Conservation (phyloP, 768 basidiomycete genomes). For the Botryobasidium botryosum region DNA sequence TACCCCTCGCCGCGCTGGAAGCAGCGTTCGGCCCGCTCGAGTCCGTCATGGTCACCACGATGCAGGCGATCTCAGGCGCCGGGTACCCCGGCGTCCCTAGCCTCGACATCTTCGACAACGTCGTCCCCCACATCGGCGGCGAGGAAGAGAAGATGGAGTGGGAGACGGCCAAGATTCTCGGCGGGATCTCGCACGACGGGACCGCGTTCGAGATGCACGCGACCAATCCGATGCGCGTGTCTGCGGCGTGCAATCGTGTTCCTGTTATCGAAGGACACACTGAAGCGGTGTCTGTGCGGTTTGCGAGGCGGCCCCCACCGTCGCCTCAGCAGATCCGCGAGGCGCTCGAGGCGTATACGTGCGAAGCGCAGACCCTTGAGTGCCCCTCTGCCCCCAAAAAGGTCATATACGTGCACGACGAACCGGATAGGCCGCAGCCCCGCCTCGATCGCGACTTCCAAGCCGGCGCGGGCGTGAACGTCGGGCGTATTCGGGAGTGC, state of each 20-base stretch:
- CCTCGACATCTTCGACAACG: conserved; percentile 88
- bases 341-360: conserved; percentile 55
- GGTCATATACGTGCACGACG: conserved; percentile 83
- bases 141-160: conserved; percentile 99
- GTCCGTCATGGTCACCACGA: conserved; percentile 76
- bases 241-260: conserved; percentile 87
- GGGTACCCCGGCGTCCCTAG: conserved; percentile 91
- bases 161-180: conserved; percentile 96
- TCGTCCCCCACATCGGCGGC: conserved; percentile 84
- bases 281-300: conserved; percentile 76
- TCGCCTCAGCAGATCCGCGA: conserved; percentile 75
- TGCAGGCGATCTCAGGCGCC: conserved; percentile 94
- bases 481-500: conserved; percentile 83
- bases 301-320: conserved; percentile 62
- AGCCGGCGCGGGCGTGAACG: conserved; percentile 78
- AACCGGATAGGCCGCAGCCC: conserved; percentile 85
- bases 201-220: conserved; percentile 76
- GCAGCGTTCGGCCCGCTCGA: conserved; percentile 88
- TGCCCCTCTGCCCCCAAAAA: conserved; percentile 76
- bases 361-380: conserved; percentile 54
- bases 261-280: conserved; percentile 93
- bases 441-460: conserved; percentile 80
- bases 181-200: conserved; percentile 41
- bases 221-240: conserved; percentile 64
- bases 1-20: conserved; percentile 84